Base-by-base conservation (phyloP, 495 filamentous ascomycete genomes). In the Schizothecium vesticola region DNA sequence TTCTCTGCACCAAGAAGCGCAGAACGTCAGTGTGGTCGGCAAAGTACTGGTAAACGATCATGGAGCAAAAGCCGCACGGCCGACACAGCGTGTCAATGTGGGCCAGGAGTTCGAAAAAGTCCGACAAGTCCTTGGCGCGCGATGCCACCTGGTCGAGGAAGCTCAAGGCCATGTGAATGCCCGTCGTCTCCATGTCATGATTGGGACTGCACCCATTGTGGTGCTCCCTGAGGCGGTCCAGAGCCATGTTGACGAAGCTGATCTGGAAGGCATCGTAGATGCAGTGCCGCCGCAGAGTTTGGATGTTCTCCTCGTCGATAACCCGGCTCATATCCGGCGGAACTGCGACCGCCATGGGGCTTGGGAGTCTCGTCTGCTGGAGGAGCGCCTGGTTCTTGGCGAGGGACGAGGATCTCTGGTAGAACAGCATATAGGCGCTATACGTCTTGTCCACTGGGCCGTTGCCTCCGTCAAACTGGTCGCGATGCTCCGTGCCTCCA, bases 401-500 rank as follows among this genome's bases (percentile, higher is more conserved):
- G 66, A 92, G 82, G 13, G 86, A 87, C 1, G 90, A 88, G 5
- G 89, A 88, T 66, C 95, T 86, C 75, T 97, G 91, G 74, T 98
- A 99, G 79, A 99, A 97, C 55, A 99, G 84, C 92, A 98, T 97
- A 73, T 99, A 99, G 21, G 94, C 95, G 77, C 90, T 96, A 81
- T 89, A 94, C 9, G 83, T 82, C 75, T 95, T 96, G 64, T 87
- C 86, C 64, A 72, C 86, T 69, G 73, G 78, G 73, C 74, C 73
- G 61, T 71, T 85, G 79, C 68, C 79, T 51, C 67, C 80, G 71
- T 80, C 82, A 63, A 75, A 84, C 63, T 78, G 80, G 6, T 71
- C 51, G 29, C 83, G 80, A 60, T 86, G 86, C 67, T 85, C 87
- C 19, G 78, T 72, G 6, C 95, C 95, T 56, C 95, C 95, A 78